Percentiles rank a stretch among this genome's conserved stretches.
phyloP scores from a whole-genome alignment of 345 rosid species.

The Eucalyptus marginata region DNA sequence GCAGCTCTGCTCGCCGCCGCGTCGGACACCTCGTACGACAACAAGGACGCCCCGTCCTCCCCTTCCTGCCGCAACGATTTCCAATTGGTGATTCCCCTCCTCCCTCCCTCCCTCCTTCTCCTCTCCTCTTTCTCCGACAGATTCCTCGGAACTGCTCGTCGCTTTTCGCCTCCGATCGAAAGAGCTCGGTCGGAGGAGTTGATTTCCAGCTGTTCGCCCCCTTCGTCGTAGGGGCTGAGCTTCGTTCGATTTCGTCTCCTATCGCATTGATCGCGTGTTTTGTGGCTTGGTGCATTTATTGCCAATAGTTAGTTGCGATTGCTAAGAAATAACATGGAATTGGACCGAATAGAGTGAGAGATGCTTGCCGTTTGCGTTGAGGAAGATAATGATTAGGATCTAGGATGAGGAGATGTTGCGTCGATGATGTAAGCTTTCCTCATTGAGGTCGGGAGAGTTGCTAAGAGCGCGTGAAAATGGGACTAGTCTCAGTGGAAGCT shows the following conservation, averaged over 20 bases:
- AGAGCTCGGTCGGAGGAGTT: background rate
- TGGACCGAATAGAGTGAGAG: background rate
- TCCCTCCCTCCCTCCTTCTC: background rate
- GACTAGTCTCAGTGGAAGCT: background rate
- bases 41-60: conserved; percentile 12
- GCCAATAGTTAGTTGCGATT: background rate
- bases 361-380: background rate
- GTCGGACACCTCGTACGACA: conserved; percentile 16
- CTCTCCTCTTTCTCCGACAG: background rate
- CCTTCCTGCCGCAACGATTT: conserved; percentile 29
- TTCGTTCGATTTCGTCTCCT: background rate
- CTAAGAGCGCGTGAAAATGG: background rate
- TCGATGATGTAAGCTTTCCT: background rate
- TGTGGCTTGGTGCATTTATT: background rate
- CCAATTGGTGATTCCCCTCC: conserved; percentile 21
- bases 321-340: background rate
- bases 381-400: background rate
- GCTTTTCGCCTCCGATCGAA: background rate
- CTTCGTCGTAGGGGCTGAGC: background rate
- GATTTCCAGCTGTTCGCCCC: background rate
- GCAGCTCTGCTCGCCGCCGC: background rate
- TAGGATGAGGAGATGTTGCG: background rate
- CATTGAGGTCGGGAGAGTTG: background rate
- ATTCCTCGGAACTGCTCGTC: no score
- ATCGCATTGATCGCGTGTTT: background rate